Conservation (phyloP, 2,329 filamentous ascomycete genomes). For the Aspergillus candidus region DNA sequence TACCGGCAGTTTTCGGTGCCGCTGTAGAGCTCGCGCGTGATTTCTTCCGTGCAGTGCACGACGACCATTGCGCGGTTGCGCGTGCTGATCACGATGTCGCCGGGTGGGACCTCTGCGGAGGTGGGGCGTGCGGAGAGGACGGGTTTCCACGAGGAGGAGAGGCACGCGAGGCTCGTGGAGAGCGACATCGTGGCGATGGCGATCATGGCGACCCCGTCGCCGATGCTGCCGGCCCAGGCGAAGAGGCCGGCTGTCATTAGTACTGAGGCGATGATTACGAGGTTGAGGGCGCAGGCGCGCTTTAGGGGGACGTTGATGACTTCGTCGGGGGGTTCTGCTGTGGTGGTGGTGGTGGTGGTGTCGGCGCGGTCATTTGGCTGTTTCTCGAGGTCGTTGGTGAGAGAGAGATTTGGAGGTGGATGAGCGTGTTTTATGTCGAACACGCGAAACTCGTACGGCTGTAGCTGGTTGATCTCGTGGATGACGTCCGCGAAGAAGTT, state of each 20-base stretch:
- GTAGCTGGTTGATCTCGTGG: constrained; percentile 34
- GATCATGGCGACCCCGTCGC: constrained; percentile 48
- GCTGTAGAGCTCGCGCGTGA: constrained; percentile 57
- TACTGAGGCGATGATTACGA: constrained; percentile 49
- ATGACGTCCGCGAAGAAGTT: constrained; percentile 60
- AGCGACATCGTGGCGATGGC: constrained; percentile 50
- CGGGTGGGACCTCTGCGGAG: constrained; percentile 45
- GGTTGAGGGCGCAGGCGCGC: constrained; percentile 50
- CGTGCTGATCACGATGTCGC: constrained; percentile 58
- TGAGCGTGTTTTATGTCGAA: constrained; percentile 4
- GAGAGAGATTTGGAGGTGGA: no score
- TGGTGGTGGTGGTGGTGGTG: no score
- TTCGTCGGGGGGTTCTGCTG: neutral
- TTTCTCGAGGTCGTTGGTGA: neutral
- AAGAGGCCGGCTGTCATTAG: constrained; percentile 23
- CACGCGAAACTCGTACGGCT: constrained; percentile 7
- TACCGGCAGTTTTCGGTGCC: constrained; percentile 58
- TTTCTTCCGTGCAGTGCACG: constrained; percentile 53
- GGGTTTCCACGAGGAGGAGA: constrained; percentile 54
- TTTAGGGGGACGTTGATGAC: constrained; percentile 7
- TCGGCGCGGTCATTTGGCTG: no score
- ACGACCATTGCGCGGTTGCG: constrained; percentile 56
- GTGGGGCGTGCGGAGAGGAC: constrained; percentile 49
- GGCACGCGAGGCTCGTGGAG: constrained; percentile 50
- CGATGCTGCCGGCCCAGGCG: constrained; percentile 24